Base-by-base conservation (phyloP, 1,284 basidiomycete species). In the Apiotrichum domesticum region DNA sequence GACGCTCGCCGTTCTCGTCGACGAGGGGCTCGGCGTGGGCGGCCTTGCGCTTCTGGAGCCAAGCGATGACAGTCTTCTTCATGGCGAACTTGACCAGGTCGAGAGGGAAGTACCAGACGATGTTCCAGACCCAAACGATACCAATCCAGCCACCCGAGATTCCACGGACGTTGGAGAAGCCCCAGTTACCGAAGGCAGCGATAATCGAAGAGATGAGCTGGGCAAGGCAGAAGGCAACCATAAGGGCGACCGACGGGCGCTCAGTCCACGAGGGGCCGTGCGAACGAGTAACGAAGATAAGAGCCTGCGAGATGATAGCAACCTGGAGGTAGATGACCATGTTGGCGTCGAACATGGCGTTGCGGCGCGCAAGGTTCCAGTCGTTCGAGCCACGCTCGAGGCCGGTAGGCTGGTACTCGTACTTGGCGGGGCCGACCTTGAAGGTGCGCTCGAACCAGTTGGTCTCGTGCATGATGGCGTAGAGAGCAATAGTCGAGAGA, bases 211-310 rank as follows among this genome's bases (percentile, higher is more conserved):
- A 91, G 63, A 97, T 82, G 59, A 96, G 84, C 80, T 97, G 94
- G 40, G 94, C 94, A 58, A 97, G 66, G 75, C 85, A 87, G 84
- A 98, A 98, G 43, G 94, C 94, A 64, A 79, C 78, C 80, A 98
- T 82, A 56, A 98, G 84, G 47, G 94, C 94, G 52, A 83, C 79
- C 47, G 93, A 95, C 32, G 93, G 94, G 62, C 93, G 87, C 80
- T 98, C 94, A 88, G 91, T 92, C 84, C 95, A 97, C 84, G 93
- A 98, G 83, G 91, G 95, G 34, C 89, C 84, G 77, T 97, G 94
- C 66, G 93, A 87, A 80, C 93, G 91, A 40, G 93, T 96, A 77
- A 95, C 84, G 81, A 96, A 96, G 82, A 97, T 96, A 60, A 98
- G 82, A 3, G 94, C 94, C 78, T 98, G 94, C 57, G 94, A 97